Conservation (phyloP, 2,329 filamentous ascomycete species). For the Fusarium buxicola region DNA sequence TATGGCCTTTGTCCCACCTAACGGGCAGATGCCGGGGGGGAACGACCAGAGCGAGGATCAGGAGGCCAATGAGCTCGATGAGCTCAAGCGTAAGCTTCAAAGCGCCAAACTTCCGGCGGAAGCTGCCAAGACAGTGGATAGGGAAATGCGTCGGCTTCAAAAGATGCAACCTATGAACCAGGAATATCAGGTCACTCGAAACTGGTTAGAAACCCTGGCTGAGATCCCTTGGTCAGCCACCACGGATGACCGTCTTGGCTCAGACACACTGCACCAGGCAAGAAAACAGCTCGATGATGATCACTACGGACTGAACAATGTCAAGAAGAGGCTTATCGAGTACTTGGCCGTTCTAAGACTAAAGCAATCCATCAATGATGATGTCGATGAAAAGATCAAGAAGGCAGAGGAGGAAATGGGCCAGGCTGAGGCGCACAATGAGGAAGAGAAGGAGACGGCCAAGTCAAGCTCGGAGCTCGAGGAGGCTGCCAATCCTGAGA, state of each 20-base stretch:
- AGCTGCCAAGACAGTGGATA: conserved; percentile 88
- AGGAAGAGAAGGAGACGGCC: conserved; percentile 38
- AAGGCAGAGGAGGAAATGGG: conserved; percentile 70
- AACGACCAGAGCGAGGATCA: conserved; percentile 74
- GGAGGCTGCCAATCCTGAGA: conserved; percentile 51
- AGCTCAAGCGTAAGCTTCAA: conserved; percentile 88
- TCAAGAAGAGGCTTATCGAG: conserved; percentile 95
- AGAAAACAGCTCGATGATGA: conserved; percentile 94
- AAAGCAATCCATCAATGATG: conserved; percentile 90
- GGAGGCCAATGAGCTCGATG: conserved; percentile 89
- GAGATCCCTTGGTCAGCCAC: conserved; percentile 92
- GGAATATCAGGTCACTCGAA: conserved; percentile 92
- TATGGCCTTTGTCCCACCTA: conserved; percentile 51
- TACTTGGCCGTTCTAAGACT: conserved; percentile 96
- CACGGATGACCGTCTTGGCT: conserved; percentile 87
- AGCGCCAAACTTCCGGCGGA: conserved; percentile 85
- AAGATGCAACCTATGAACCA: conserved; percentile 98
- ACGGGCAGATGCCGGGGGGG: conserved; percentile 55
- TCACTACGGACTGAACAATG: conserved; percentile 95
- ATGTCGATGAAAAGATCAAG: conserved; percentile 82
- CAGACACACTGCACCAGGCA: conserved; percentile 80
- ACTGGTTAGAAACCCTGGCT: conserved; percentile 91
- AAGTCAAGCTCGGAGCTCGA: conserved; percentile 42
- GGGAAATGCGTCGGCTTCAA: conserved; percentile 86
- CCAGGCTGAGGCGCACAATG: conserved; percentile 45